A percentile compares a stretch with the other conserved stretches of the same genome.
Conservation (phyloP, 352 stramenopile genomes). For the Phytophthora kernoviae region DNA sequence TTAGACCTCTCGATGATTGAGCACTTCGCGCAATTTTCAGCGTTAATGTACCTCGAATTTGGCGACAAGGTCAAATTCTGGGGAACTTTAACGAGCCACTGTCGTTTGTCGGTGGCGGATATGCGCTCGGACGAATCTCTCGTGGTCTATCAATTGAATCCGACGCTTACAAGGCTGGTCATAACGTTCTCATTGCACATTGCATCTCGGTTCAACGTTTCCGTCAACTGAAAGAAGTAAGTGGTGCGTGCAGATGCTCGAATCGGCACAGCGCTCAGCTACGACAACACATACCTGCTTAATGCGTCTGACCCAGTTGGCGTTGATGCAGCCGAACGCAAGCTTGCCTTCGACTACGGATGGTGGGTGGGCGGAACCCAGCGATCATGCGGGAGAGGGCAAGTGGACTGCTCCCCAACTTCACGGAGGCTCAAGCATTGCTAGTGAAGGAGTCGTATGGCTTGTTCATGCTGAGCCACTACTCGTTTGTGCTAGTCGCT, state of each 20-base stretch:
- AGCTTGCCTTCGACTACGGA: constrained; percentile 31
- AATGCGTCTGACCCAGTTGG: neutral
- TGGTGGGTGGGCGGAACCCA: constrained; percentile 72
- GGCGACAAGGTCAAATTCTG: neutral
- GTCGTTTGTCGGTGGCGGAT: neutral
- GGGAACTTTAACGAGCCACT: neutral
- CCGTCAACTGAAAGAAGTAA: too few species aligned
- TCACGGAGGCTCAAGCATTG: constrained; percentile 73
- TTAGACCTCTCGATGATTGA: too few species aligned
- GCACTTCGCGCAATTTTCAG: neutral
- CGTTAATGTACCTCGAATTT: neutral
- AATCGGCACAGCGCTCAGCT: too few species aligned
- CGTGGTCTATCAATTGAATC: neutral
- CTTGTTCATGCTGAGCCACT: constrained; percentile 95
- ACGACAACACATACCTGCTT: neutral
- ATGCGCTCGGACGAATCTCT: neutral
- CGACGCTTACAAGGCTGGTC: too few species aligned
- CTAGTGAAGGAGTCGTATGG: constrained; percentile 79
- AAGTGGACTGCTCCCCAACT: constrained; percentile 76
- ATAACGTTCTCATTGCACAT: too few species aligned
- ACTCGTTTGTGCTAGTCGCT: constrained; percentile 51
- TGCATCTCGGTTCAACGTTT: too few species aligned
- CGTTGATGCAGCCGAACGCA: neutral
- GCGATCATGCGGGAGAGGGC: constrained; percentile 78
- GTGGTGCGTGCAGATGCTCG: too few species aligned